A percentile compares a stretch with the other conserved stretches of the same genome.
Conservation (phyloP, 1,139 yeast species). For the Kurtzmaniella quercitrusa region DNA sequence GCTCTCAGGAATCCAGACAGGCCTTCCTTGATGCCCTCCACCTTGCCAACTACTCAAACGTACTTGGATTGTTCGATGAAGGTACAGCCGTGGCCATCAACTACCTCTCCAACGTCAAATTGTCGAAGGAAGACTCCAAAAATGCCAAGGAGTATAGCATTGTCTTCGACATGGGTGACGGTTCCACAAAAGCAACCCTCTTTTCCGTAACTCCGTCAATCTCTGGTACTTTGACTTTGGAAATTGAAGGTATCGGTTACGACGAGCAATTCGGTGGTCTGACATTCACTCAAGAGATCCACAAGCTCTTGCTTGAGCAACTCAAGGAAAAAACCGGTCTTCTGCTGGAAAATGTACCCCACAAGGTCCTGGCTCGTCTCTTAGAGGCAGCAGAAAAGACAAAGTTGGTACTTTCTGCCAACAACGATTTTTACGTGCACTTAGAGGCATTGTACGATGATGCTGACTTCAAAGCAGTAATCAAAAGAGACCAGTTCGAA, state of each 20-base stretch:
- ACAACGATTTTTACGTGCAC: slow-evolving; percentile 66
- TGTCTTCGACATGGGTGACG: slow-evolving; percentile 90
- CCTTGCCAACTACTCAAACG: slow-evolving; percentile 59
- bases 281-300: slow-evolving; percentile 60
- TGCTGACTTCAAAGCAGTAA: slow-evolving; percentile 58
- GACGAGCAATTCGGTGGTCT: slow-evolving; percentile 73
- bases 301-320: slow-evolving; percentile 54
- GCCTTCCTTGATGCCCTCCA: slow-evolving; percentile 72
- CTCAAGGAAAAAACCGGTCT: slow-evolving; percentile 46
- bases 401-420: slow-evolving; percentile 81
- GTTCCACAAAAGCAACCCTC: slow-evolving; percentile 81
- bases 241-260: slow-evolving; percentile 68
- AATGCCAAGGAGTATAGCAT: slow-evolving; percentile 55
- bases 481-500: slow-evolving; percentile 82
- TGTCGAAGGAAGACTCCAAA: slow-evolving; percentile 29
- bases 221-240: slow-evolving; percentile 41
- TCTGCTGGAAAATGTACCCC: slow-evolving; percentile 30
- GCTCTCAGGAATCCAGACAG: slow-evolving; percentile 58
- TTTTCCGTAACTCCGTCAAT: slow-evolving; percentile 56
- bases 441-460: slow-evolving; percentile 71
- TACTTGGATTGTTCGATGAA: slow-evolving; percentile 74
- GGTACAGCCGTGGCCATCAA: slow-evolving; percentile 89
- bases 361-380: slow-evolving; percentile 62
- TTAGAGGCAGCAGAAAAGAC: slow-evolving; percentile 85
- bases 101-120: slow-evolving; percentile 51